Conservation (phyloP, 352 stramenopile species). For the Phytophthora lateralis region DNA sequence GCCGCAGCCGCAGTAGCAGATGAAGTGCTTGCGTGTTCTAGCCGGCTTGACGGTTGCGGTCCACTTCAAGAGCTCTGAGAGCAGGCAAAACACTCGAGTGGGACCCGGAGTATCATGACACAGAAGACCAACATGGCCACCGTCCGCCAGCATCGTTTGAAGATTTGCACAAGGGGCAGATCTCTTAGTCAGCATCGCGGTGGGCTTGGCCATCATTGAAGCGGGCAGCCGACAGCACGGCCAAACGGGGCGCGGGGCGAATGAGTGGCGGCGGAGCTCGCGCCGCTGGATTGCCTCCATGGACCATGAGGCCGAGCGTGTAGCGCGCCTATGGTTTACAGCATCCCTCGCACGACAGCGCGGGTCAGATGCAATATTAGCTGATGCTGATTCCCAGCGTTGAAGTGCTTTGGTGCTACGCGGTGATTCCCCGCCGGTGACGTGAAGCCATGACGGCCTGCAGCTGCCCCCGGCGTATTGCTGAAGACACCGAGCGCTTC, state of each 20-base stretch:
- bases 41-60: neutral
- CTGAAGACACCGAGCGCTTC: neutral
- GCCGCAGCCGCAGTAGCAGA: too few relatives aligned
- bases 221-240: slow-evolving; percentile 1
- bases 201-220: slow-evolving; percentile 9
- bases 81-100: slow-evolving; percentile 1
- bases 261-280: slow-evolving; percentile 6
- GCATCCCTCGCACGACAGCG: slow-evolving; percentile 27
- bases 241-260: neutral
- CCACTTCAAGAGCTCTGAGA: neutral
- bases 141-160: slow-evolving; percentile 3
- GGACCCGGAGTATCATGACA: slow-evolving; percentile 21
- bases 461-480: neutral
- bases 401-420: slow-evolving; percentile 14
- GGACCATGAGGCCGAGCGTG: neutral
- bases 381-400: slow-evolving; percentile 24
- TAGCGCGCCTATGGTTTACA: slow-evolving; percentile 1
- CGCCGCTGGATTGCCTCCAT: neutral
- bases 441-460: slow-evolving; percentile 1
- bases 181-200: slow-evolving; percentile 22
- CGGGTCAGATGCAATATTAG: slow-evolving; percentile 20
- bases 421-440: neutral
- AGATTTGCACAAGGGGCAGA: slow-evolving; percentile 22
- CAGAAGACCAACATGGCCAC: neutral
- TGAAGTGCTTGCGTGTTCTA: neutral